Conservation (phyloP, 805 yeast genomes). For the Barnettozyma sp. region DNA sequence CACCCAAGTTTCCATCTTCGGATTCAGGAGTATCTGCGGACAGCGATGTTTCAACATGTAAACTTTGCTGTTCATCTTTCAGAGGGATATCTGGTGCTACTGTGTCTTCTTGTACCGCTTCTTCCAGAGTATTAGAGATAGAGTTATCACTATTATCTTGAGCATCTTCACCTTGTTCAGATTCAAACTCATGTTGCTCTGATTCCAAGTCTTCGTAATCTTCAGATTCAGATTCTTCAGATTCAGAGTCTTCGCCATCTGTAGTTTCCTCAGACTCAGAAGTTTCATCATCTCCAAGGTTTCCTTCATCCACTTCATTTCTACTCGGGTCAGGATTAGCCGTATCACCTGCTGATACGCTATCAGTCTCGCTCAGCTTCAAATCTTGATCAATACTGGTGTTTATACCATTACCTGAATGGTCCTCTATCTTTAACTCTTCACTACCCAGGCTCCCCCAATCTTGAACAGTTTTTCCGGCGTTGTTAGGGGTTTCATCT, state of each 20-base stretch:
- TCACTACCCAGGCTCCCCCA: too few relatives aligned
- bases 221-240: slow-evolving; percentile 1
- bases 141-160: neutral
- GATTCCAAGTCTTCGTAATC: neutral
- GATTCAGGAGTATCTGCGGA: too few relatives aligned
- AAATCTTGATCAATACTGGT: too few relatives aligned
- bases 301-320: neutral
- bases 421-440: too few relatives aligned
- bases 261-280: slow-evolving; percentile 1
- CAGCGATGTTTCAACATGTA: too few relatives aligned
- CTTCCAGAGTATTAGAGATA: neutral
- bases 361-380: too few relatives aligned
- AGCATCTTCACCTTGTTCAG: slow-evolving; percentile 1
- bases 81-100: neutral
- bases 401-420: too few relatives aligned
- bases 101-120: slow-evolving; percentile 3
- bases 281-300: slow-evolving; percentile 4
- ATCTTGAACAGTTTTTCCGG: too few relatives aligned
- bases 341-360: neutral
- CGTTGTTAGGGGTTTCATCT: too few relatives aligned
- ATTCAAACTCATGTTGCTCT: slow-evolving; percentile 2
- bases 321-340: neutral
- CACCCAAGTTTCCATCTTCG: too few relatives aligned
- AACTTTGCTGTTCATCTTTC: too few relatives aligned
- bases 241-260: slow-evolving; percentile 5